These are phyloP conservation scores for Celoporthe dispersa DNA, from an alignment of 2,329 filamentous ascomycete genomes.

Conservation along the genomic window DNA sequence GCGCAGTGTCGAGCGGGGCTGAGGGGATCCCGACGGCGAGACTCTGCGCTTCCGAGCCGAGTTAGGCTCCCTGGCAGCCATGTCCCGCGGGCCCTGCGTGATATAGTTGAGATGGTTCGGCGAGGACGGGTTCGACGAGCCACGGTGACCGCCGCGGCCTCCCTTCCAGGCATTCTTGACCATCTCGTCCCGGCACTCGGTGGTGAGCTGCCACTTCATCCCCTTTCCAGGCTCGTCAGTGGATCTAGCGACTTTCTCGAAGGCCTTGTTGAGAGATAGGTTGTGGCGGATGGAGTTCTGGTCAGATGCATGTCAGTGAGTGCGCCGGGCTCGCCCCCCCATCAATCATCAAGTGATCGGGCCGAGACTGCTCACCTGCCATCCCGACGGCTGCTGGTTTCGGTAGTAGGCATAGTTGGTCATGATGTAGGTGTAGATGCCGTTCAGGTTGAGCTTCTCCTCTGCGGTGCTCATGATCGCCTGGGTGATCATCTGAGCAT, in stretches of 20 bases:
- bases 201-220: constrained; percentile 97
- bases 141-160: constrained; percentile 66
- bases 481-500: constrained; percentile 95
- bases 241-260: constrained; percentile 88
- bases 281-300: constrained; percentile 99
- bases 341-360: background rate
- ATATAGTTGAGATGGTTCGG: constrained; percentile 65
- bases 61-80: constrained; percentile 54
- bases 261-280: constrained; percentile 90
- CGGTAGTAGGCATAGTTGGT: constrained; percentile 92
- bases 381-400: constrained; percentile 75
- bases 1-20: constrained; percentile 53
- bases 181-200: constrained; percentile 85
- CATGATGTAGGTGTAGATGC: constrained; percentile 94
- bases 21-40: constrained; percentile 60
- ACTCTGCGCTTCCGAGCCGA: constrained; percentile 63
- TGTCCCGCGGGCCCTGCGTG: constrained; percentile 61
- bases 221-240: constrained; percentile 97
- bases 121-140: constrained; percentile 74
- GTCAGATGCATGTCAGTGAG: constrained; percentile 22
- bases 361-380: constrained; percentile 70
- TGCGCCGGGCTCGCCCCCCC: background rate
- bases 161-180: constrained; percentile 70
- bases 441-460: constrained; percentile 86
- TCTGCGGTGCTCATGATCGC: constrained; percentile 87